Base-by-base conservation (phyloP, 2,329 filamentous ascomycete genomes). In the Paraphoma chrysanthemicola region DNA sequence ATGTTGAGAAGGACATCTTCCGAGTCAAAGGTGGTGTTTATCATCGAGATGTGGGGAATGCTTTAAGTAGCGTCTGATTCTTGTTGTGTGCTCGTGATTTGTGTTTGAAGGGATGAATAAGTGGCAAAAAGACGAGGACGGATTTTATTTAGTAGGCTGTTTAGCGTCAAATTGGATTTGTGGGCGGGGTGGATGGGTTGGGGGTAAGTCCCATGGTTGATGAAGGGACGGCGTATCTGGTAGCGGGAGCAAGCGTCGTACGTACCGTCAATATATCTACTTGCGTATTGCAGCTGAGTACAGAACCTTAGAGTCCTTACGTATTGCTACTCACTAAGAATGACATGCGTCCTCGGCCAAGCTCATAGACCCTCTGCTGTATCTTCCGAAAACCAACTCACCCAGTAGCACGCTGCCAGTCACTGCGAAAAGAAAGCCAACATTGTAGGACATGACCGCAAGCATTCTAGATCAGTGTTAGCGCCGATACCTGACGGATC, bases 371-470 rank as follows among this genome's bases (percentile, higher is more conserved):
- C 55, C 59, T 30, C 64, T 62, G 14, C 65, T 69, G 30, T 70
- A 74, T 38, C 66, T 54, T 12, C 70, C 70, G 48, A 73, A 71
- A 1, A 69, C 33, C 38, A 72, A 33, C 51, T 74, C 70, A 18
- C 69, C 71, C 1, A 70, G 45, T 7, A 73, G 52, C 7, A 73
- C 67, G 45, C 71, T 70, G 7, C 69, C 68, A 1, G 67, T 65
- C 1, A 74, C 68, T 3, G 70, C 68, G 28, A 72, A 69, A 6
- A 73, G 57, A 29, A 74, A 67, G 1, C 70, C 70, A 1, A 70
- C 62, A 36, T 73, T 73, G 51, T 71, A 73, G 10, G 71, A 69
- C 70, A 73, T 74, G 0, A 73, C 69, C 2, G 70, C 70, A 8
- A 73, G 53, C 71, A 74, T 74, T 2, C 70, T 72, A 39, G 3